Evolutionary conservation across 164 flowering plant genomes (phyloP), one percentile per base, ranked within the genome.

Genomic region (Sextonia rubra): DNA sequence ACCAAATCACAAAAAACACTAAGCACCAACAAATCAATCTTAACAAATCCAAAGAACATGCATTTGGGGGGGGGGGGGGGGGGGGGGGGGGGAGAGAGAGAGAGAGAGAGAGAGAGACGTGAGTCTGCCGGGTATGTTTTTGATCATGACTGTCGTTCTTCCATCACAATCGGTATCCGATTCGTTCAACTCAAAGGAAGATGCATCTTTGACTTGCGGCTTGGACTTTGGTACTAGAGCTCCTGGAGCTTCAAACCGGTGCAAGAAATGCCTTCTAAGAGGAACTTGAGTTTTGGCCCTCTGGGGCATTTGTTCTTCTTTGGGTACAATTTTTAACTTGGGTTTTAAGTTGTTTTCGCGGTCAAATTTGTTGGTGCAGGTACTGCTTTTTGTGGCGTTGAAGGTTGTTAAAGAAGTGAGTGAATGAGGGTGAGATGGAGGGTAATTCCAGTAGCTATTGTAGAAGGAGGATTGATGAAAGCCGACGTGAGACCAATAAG

Each of bases 121-220:
- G 47, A 62, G 44, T 47, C 48, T 25, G 23, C 70, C 76, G 14
- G 81, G 78, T 30, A 79, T 76, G 72, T 76, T 79, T 14, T 48
- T 73, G 12, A 79, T 75, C 81, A 79, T 79, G 15, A 79, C 60
- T 25, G 76, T 73, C 15, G 76, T 71, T 25, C 37, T 17, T 2
- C 17, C 17, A 15, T 14, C 32, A 25, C 20, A 18, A 1, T 48
- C 58, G 37, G 22, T 23, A 22, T 48, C 71, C 11, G 30, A 25
- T 25, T 1, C 30, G 52, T 48, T n/a, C 12, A 47, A 25, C 2
- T 49, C 71, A 1, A 69, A 69, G 18, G 37, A n/a, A 26, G 69
- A 66, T 27, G 11, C 60, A 17, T 56, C 60, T 56, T n/a, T n/a
- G 22, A n/a, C 12, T n/a, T 56, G 18, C 60, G 12, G 18, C 60